A percentile compares a stretch with the other conserved stretches of the same genome.
phyloP scores from a whole-genome alignment of 2,329 filamentous ascomycete species.

The Microcyclosporella mali region DNA sequence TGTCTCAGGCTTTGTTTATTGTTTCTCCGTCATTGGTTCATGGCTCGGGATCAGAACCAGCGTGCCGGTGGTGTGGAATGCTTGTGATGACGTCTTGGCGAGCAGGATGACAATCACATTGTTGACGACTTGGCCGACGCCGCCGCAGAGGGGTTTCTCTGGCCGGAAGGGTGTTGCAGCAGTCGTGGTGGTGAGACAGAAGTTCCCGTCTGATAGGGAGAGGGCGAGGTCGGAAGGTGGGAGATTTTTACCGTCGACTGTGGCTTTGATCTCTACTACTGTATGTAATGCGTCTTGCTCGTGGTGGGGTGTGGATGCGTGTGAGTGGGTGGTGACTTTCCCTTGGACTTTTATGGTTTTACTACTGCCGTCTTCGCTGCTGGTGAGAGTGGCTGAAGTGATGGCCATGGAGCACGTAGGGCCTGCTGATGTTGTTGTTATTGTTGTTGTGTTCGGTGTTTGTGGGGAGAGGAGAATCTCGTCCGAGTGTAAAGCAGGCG shows the following conservation, averaged over 20 bases:
- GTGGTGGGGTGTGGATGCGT: not conserved
- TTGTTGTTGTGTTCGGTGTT: too few relatives aligned
- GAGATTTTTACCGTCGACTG: conserved; percentile 10
- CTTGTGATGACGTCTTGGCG: conserved; percentile 4
- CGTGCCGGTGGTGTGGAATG: conserved; percentile 4
- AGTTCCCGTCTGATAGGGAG: conserved; percentile 5
- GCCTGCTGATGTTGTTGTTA: too few relatives aligned
- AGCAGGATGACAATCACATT: conserved; percentile 20
- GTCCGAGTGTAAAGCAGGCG: conserved; percentile 21
- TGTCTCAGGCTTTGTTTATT: too few relatives aligned
- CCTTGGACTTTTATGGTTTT: conserved; percentile 5
- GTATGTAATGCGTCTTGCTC: too few relatives aligned
- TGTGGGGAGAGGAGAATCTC: not conserved
- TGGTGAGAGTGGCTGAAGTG: not conserved
- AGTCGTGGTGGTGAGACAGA: conserved; percentile 12
- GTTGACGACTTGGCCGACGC: conserved; percentile 20
- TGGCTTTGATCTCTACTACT: conserved; percentile 9
- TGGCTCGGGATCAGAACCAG: conserved; percentile 8
- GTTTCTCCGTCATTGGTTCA: not conserved
- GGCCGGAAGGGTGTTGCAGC: conserved; percentile 18
- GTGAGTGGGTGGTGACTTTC: not conserved
- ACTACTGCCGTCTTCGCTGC: not conserved
- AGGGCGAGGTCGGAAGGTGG: not conserved
- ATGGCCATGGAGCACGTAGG: not conserved
- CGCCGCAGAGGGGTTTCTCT: conserved; percentile 22